These are phyloP conservation scores for Dichotomopilus funicola DNA, from an alignment of 2,329 filamentous ascomycete genomes.

Conservation along the genomic window DNA sequence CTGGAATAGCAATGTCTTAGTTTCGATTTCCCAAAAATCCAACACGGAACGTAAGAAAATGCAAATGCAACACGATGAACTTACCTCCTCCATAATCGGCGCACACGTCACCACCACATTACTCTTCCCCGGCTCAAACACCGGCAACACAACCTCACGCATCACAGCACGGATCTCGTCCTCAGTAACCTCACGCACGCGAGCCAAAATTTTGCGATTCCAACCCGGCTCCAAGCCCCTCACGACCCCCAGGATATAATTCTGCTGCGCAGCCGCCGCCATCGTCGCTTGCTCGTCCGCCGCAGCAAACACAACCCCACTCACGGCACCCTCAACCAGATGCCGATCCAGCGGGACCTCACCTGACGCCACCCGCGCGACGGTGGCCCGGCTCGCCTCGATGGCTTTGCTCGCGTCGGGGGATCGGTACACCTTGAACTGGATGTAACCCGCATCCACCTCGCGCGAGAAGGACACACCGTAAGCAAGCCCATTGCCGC, in stretches of 20 bases:
- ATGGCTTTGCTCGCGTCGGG: constrained; percentile 87
- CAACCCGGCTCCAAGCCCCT: constrained; percentile 70
- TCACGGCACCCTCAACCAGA: constrained; percentile 84
- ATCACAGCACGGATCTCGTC: constrained; percentile 73
- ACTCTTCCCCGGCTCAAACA: constrained; percentile 73
- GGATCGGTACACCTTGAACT: constrained; percentile 83
- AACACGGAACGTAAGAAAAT: background rate
- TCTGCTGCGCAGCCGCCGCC: constrained; percentile 71
- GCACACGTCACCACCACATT: constrained; percentile 88
- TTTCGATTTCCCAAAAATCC: constrained; percentile 14
- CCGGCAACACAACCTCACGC: constrained; percentile 65
- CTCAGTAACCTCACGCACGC: constrained; percentile 67
- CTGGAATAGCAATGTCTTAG: constrained; percentile 38
- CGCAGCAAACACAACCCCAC: constrained; percentile 76
- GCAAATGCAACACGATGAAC: constrained; percentile 28
- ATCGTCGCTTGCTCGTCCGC: constrained; percentile 87
- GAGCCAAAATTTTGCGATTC: constrained; percentile 67
- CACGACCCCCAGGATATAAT: constrained; percentile 77
- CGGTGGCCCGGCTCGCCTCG: constrained; percentile 64
- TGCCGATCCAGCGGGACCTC: constrained; percentile 67
- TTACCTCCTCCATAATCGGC: constrained; percentile 75
- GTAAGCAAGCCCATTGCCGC: constrained; percentile 89
- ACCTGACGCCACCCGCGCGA: constrained; percentile 68
- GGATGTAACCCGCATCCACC: constrained; percentile 70
- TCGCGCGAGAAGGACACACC: constrained; percentile 74